Base-by-base conservation (phyloP, 345 rosid genomes). In the Litchi chinensis region DNA sequence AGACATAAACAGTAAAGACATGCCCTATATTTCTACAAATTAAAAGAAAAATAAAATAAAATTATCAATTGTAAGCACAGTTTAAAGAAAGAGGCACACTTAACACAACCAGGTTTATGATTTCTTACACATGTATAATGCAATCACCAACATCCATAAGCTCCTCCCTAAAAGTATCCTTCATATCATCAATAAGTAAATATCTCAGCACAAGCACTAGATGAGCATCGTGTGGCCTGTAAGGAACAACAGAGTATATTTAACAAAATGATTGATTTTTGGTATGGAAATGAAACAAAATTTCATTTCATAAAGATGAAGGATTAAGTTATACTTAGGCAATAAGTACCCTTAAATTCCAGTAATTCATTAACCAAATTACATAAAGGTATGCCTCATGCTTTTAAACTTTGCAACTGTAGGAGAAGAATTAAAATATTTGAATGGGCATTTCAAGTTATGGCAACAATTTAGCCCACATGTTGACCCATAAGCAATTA, bases 101-200 rank as follows among this genome's bases (percentile, higher is more conserved):
- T 2, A n/a, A 26, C 40, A 19, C 15, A 15, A n/a, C 71, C 48
- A 39, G 48, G 71, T 8, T 52, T 41, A 64, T 32, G 65, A 68
- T 70, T 69, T 87, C 95, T 85, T 84, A 96, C 99, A 96, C 85
- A 83, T 90, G 93, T 79, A 94, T 86, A 83, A 96, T 96, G 80
- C 86, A 93, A 86, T 96, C 98, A 46, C 99, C 99, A 89, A 91
- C 91, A 78, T 82, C 89, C 89, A 80, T 90, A 79, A 94, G 92
- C 87, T 92, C 94, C 86, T 94, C 96, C 82, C 81, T 86, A 81
- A 93, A 91, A 79, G 84, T 26, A 26, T 26, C 28, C 28, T 26
- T 26, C 28, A 1, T 26, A 26, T 26, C 28, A 26, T 26, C 28
- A 26, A 26, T 1, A 26, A 26, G 28, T 26, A 26, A 26, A 26